phyloP scores from a whole-genome alignment of 1,284 basidiomycete genomes.

The Pisolithus thermaeus region DNA sequence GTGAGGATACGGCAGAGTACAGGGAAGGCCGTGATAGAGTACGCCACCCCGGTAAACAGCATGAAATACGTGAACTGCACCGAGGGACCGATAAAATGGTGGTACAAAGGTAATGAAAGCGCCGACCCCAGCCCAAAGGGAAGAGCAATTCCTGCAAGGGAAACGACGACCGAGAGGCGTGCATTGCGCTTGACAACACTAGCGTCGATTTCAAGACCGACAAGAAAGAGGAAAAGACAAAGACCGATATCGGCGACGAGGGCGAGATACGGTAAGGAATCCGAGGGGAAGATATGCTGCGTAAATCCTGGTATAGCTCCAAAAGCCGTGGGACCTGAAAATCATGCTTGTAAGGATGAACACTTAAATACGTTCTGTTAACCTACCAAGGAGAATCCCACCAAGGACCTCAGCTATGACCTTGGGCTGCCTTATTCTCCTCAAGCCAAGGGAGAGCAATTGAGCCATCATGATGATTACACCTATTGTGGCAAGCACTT shows the following conservation, averaged over 20 bases:
- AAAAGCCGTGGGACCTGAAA: conserved; percentile 53
- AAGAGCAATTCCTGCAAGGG: conserved; percentile 62
- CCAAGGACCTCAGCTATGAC: conserved; percentile 76
- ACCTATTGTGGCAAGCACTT: conserved; percentile 23
- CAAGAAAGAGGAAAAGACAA: conserved; percentile 84
- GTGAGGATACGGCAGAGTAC: conserved; percentile 89
- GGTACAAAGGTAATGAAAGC: conserved; percentile 78
- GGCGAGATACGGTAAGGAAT: conserved; percentile 68
- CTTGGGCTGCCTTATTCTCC: conserved; percentile 59
- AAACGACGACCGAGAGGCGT: conserved; percentile 56
- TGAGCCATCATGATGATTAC: conserved; percentile 65
- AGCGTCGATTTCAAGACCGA: conserved; percentile 86
- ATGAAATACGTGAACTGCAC: conserved; percentile 82
- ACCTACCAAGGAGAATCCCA: conserved; percentile 58
- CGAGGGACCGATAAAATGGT: conserved; percentile 57
- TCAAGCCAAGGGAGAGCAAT: conserved; percentile 49
- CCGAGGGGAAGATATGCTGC: conserved; percentile 66
- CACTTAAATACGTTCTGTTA: conserved; percentile 22
- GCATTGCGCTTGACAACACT: conserved; percentile 75
- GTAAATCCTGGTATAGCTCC: conserved; percentile 30
- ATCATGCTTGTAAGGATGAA: background rate
- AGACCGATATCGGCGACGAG: conserved; percentile 87
- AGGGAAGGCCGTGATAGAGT: conserved; percentile 88
- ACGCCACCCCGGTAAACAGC: conserved; percentile 85
- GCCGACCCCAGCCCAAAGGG: conserved; percentile 85